These are phyloP conservation scores for Cladorrhinum sp. DNA, from an alignment of 2,329 filamentous ascomycete species.

Conservation along the genomic window DNA sequence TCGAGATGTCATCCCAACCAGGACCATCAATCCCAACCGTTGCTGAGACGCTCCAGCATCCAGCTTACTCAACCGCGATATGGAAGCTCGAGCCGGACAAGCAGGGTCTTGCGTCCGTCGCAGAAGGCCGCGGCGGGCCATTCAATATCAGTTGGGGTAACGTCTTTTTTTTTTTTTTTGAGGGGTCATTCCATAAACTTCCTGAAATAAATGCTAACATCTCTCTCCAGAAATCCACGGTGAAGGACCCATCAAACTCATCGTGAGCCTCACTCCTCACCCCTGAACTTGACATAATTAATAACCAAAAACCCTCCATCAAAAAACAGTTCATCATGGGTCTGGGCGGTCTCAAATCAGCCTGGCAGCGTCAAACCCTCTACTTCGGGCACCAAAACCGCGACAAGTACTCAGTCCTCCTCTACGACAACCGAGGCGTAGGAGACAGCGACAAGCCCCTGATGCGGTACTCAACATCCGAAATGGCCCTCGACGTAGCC, in stretches of 20 bases:
- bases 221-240: slow-evolving; percentile 52
- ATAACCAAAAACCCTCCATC: neutral
- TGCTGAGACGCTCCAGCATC: slow-evolving; percentile 60
- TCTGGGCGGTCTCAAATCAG: slow-evolving; percentile 62
- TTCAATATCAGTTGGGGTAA: slow-evolving; percentile 72
- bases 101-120: slow-evolving; percentile 61
- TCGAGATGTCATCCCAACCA: neutral
- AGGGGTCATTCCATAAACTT: no score
- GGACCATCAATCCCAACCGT: slow-evolving; percentile 38
- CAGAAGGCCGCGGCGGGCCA: slow-evolving; percentile 68
- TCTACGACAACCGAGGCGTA: slow-evolving; percentile 83
- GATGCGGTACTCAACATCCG: slow-evolving; percentile 73
- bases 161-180: no score
- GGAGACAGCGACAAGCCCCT: slow-evolving; percentile 76
- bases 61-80: slow-evolving; percentile 62
- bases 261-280: slow-evolving; percentile 54
- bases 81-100: slow-evolving; percentile 67
- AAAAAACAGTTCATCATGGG: slow-evolving; percentile 74
- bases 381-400: slow-evolving; percentile 73
- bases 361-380: slow-evolving; percentile 81
- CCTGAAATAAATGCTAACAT: neutral
- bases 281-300: neutral
- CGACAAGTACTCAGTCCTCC: slow-evolving; percentile 66
- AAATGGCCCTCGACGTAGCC: slow-evolving; percentile 77
- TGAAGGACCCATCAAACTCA: slow-evolving; percentile 64